These are phyloP conservation scores for Hyphopichia homilentoma DNA, from an alignment of 805 yeast species.

Conservation along the genomic window DNA sequence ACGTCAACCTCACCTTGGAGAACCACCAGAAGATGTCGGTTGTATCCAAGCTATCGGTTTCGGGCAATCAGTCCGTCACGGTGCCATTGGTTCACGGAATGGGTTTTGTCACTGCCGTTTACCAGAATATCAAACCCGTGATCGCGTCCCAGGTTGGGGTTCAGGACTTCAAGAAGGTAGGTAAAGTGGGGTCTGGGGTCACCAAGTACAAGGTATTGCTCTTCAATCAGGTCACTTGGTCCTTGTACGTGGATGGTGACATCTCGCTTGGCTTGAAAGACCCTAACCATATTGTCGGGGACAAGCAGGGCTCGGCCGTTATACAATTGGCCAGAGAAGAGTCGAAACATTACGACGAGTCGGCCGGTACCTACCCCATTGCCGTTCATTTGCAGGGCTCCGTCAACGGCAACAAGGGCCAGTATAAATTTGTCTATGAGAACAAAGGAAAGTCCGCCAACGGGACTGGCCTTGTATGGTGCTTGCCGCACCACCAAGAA, in stretches of 20 bases:
- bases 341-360: conserved; percentile 24
- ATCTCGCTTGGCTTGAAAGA: conserved; percentile 24
- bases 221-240: conserved; percentile 62
- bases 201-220: conserved; percentile 52
- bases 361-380: conserved; percentile 30
- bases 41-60: conserved; percentile 14
- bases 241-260: conserved; percentile 50
- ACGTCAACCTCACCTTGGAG: conserved; percentile 16
- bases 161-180: conserved; percentile 40
- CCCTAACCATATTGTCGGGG: conserved; percentile 42
- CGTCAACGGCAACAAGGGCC: conserved; percentile 17
- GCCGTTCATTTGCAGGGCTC: conserved; percentile 14
- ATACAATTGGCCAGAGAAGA: conserved; percentile 60
- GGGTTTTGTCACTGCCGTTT: conserved; percentile 72
- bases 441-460: conserved; percentile 21
- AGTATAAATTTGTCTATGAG: conserved; percentile 26
- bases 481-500: conserved; percentile 49
- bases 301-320: conserved; percentile 37
- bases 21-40: conserved; percentile 31
- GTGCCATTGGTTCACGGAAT: conserved; percentile 72
- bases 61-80: conserved; percentile 23
- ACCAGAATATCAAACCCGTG: conserved; percentile 47
- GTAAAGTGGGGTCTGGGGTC: conserved; percentile 31
- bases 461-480: conserved; percentile 40
- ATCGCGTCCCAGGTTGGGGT: conserved; percentile 66